Conservation (phyloP, 768 basidiomycete species). For the Lentinula sp. region DNA sequence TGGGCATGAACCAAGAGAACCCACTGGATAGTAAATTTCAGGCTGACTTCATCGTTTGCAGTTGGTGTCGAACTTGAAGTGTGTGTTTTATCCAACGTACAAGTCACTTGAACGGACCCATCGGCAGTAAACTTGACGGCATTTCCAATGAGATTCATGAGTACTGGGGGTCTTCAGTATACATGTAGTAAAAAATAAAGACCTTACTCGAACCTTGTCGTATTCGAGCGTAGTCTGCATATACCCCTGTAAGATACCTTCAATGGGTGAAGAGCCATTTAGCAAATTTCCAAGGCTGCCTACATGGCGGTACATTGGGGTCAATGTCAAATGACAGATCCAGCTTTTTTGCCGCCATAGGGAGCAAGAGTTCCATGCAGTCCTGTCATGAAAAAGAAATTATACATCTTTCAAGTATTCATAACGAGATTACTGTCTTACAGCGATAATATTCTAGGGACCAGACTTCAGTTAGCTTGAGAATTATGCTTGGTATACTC, state of each 20-base stretch:
- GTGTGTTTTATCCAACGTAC: conserved; percentile 41
- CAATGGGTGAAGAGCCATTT: background rate
- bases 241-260: conserved; percentile 44
- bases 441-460: conserved; percentile 57
- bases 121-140: conserved; percentile 67
- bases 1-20: background rate
- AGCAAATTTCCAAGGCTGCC: conserved; percentile 10
- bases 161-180: conserved; percentile 29
- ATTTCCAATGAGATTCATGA: conserved; percentile 77
- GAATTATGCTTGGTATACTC: background rate
- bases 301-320: conserved; percentile 59
- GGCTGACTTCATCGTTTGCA: conserved; percentile 35
- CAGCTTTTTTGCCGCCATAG: conserved; percentile 70
- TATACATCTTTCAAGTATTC: background rate
- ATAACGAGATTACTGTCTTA: conserved; percentile 20
- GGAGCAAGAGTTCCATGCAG: conserved; percentile 70
- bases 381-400: conserved; percentile 34
- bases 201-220: conserved; percentile 46
- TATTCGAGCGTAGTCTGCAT: conserved; percentile 67
- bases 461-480: background rate
- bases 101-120: conserved; percentile 59
- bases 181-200: background rate
- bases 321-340: conserved; percentile 72
- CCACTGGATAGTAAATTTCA: conserved; percentile 66
- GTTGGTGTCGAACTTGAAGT: conserved; percentile 11